phyloP scores from a whole-genome alignment of 139 green algal genomes.

The Bryopsis sp. region DNA sequence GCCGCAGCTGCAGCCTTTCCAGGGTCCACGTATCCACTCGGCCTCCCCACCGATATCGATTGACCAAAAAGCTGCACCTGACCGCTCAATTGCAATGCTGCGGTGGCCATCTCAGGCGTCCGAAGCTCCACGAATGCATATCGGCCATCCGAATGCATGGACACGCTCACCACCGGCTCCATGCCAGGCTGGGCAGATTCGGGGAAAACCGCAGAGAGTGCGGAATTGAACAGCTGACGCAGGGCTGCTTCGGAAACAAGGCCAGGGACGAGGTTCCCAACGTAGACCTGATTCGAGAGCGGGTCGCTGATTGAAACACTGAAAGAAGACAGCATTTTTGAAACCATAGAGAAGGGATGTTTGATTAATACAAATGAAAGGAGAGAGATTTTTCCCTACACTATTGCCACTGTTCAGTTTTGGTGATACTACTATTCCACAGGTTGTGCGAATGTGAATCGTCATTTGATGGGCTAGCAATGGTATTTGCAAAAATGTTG shows the following conservation, averaged over 20 bases:
- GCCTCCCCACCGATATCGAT: constrained; percentile 64
- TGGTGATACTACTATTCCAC: too few relatives aligned
- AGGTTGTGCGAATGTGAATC: too few relatives aligned
- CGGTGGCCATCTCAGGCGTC: constrained; percentile 71
- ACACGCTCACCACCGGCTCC: constrained; percentile 60
- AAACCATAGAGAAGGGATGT: too few relatives aligned
- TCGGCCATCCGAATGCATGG: constrained; percentile 30
- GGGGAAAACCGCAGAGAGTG: constrained; percentile 56
- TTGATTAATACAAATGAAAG: too few relatives aligned
- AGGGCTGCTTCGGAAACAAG: constrained; percentile 48
- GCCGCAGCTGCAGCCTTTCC: constrained; percentile 43
- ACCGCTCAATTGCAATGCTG: constrained; percentile 66
- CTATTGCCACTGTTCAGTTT: not conserved
- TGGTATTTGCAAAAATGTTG: too few relatives aligned
- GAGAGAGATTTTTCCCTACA: not conserved
- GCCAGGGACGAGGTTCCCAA: constrained; percentile 64
- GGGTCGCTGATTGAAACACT: not conserved
- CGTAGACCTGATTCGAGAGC: constrained; percentile 45
- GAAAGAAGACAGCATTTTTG: not conserved
- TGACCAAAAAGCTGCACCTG: constrained; percentile 68
- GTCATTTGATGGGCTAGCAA: not conserved
- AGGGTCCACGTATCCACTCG: constrained; percentile 77
- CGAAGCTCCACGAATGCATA: constrained; percentile 85
- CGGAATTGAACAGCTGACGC: constrained; percentile 68
- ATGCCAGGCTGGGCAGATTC: constrained; percentile 31